phyloP scores from a whole-genome alignment of 352 stramenopile species.

The Phytophthora meadii region DNA sequence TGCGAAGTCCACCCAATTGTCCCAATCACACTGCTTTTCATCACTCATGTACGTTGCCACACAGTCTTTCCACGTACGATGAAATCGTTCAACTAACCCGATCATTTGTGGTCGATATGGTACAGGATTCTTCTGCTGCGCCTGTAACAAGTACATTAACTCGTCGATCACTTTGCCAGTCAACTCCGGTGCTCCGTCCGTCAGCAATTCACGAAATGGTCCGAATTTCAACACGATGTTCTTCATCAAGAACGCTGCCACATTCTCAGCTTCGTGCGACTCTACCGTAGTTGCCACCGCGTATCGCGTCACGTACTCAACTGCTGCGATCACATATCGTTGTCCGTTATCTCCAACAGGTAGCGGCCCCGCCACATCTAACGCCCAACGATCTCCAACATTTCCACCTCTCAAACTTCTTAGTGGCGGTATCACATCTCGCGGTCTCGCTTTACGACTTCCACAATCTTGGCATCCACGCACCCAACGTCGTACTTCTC shows the following conservation, averaged over 20 bases:
- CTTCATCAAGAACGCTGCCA: background rate
- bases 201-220: background rate
- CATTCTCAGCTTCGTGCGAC: background rate
- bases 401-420: conserved; percentile 1
- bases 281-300: background rate
- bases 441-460: background rate
- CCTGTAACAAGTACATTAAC: too few relatives aligned
- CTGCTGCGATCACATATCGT: background rate
- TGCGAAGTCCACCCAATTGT: conserved; percentile 6
- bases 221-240: background rate
- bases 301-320: background rate
- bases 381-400: background rate
- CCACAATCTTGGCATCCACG: background rate
- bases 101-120: too few relatives aligned
- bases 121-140: too few relatives aligned
- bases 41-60: background rate
- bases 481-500: background rate
- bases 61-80: background rate
- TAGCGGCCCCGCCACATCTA: background rate
- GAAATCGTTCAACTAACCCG: background rate
- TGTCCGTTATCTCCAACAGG: background rate
- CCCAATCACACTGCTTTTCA: conserved; percentile 1
- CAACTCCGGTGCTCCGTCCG: background rate
- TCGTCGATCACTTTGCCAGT: too few relatives aligned
- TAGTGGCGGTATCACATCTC: conserved; percentile 2